Evolutionary conservation across 768 basidiomycete species (phyloP), one percentile per base, ranked within the genome.

Genomic region (Termitomyces sp.): DNA sequence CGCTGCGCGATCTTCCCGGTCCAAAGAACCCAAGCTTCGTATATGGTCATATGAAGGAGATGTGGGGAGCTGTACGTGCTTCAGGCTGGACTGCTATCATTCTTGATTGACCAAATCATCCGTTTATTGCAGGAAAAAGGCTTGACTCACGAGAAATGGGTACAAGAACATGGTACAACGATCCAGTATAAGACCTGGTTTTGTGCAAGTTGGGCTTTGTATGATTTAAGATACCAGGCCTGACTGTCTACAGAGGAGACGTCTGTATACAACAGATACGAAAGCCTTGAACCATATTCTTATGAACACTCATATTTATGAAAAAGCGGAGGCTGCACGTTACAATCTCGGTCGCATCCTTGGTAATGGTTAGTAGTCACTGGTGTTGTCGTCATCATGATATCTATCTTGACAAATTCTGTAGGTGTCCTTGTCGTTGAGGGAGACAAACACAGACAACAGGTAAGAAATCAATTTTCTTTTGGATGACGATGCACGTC

Each of bases 281-380:
- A 81, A 82, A 27, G 89, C 88, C 0, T 39, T 92, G 36, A 78
- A 79, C 42, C 84, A 91, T 62, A 74, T 93, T 51, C 72, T 93
- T 14, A 76, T 78, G 59, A 83, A 88, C 55, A 72, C 71, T 27
- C 68, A 78, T 32, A 70, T 75, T 39, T 90, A 86, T 60, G 79
- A 82, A 58, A 90, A 89, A 62, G 77, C 86, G 0, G 72, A 75
- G 12, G 60, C 66, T 0, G 62, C 70, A 5, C 72, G 80, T 12
- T 73, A 69, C 37, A 66, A 55, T 39, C 67, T 87, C 7, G 59
- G 67, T 14, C 68, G 67, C 13, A 64, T 87, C 27, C 68, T 87
- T 12, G 81, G 81, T 9, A 57, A 68, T 50, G 81, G 81, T 66
- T 45, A 10, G 67, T 50, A 12, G n/a, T 12, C 18, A 39, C 37